Evolutionary conservation across 495 filamentous ascomycete genomes (phyloP).

Genomic region (Daldinia childiae): DNA sequence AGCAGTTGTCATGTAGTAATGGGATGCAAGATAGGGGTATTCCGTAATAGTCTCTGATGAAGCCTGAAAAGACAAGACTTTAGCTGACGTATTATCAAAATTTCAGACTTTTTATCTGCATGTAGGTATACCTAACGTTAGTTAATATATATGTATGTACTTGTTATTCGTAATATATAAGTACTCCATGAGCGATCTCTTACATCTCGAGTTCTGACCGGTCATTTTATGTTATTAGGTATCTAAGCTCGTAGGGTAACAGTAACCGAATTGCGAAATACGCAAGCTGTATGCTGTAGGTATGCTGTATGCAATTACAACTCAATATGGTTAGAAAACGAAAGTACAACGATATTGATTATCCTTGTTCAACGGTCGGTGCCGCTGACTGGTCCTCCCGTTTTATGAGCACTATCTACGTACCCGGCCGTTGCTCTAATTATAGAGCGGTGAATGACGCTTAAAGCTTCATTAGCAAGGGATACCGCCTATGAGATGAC

Average conservation of each 20-base stretch:
- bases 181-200: background rate
- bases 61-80: background rate
- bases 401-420: constrained; percentile 8
- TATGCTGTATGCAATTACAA: background rate
- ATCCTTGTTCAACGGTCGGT: constrained; percentile 18
- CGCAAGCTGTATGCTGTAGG: background rate
- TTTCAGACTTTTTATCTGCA: background rate
- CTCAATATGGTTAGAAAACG: constrained; percentile 3
- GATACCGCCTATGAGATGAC: background rate
- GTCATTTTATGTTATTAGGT: background rate
- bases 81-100: background rate
- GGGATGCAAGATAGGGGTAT: background rate
- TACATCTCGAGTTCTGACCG: constrained; percentile 2
- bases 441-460: constrained; percentile 19
- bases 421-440: constrained; percentile 30
- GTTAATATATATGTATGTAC: background rate
- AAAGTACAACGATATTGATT: background rate
- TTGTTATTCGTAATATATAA: background rate
- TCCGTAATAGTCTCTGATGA: background rate
- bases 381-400: constrained; percentile 10
- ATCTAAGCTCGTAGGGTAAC: background rate
- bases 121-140: background rate
- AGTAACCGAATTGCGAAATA: constrained; percentile 1
- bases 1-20: background rate
- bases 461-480: constrained; percentile 3